Percentiles rank a stretch among this genome's conserved stretches.
Evolutionary conservation across 441 rosid genomes (phyloP).

Genomic region (Geranium incanum): DNA sequence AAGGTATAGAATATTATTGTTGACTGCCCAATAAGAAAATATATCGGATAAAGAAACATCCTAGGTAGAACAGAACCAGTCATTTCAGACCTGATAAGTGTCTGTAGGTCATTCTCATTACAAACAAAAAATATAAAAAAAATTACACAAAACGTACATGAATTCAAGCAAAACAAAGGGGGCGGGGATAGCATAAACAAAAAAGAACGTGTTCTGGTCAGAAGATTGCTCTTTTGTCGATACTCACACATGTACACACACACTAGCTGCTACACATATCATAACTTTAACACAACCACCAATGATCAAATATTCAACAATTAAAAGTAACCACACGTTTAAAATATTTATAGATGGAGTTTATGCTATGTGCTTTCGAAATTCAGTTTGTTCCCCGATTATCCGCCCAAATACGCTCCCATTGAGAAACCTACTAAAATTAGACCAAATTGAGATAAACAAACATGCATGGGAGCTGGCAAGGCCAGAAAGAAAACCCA

Average conservation of each 20-base stretch:
- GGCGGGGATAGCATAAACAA: background rate
- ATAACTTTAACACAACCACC: slow-evolving; percentile 10
- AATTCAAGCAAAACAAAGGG: slow-evolving; percentile 13
- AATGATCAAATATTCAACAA: slow-evolving; percentile 17
- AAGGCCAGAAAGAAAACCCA: no score
- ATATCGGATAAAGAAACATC: slow-evolving; percentile 20
- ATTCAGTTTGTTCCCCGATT: background rate
- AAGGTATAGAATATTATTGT: slow-evolving; percentile 12
- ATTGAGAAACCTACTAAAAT: background rate
- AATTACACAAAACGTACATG: slow-evolving; percentile 18
- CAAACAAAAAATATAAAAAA: slow-evolving; percentile 19
- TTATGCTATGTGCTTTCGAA: slow-evolving; percentile 14
- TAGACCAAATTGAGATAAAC: background rate
- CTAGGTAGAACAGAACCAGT: slow-evolving; percentile 19
- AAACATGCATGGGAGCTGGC: background rate
- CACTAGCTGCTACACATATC: slow-evolving; percentile 20
- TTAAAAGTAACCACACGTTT: background rate
- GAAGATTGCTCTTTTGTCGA: slow-evolving; percentile 29
- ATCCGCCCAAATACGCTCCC: background rate
- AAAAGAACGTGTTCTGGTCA: slow-evolving; percentile 30
- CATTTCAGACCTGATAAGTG: slow-evolving; percentile 11
- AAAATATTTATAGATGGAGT: background rate
- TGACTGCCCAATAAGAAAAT: slow-evolving; percentile 25
- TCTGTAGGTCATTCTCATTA: slow-evolving; percentile 14
- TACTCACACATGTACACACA: slow-evolving; percentile 21